A percentile compares a stretch with the other conserved stretches of the same genome.
These are phyloP conservation scores for Microthyrium microscopicum DNA, from an alignment of 2,329 filamentous ascomycete species.

Conservation along the genomic window DNA sequence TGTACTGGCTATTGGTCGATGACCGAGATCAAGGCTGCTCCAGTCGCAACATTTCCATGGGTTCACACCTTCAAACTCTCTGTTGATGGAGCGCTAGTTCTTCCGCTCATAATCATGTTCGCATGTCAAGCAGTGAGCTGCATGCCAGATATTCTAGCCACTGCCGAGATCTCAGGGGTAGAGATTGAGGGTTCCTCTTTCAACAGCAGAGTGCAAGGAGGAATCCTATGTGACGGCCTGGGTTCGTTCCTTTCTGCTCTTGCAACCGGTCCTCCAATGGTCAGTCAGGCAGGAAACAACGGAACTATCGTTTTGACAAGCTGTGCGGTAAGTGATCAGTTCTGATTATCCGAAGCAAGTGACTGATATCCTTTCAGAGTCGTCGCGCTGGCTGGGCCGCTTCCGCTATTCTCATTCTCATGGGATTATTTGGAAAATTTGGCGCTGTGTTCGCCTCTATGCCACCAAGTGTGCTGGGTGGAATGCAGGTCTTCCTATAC, in stretches of 20 bases:
- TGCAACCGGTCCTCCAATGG: slow-evolving; percentile 16
- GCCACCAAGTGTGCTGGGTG: slow-evolving; percentile 25
- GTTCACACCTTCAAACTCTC: slow-evolving; percentile 16
- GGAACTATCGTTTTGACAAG: slow-evolving; percentile 16
- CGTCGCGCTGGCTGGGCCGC: slow-evolving; percentile 16
- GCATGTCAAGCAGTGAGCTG: slow-evolving; percentile 17
- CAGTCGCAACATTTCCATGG: slow-evolving; percentile 14
- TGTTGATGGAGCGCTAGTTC: slow-evolving; percentile 15
- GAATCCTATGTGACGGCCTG: slow-evolving; percentile 15
- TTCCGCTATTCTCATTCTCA: slow-evolving; percentile 14
- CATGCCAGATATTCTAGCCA: slow-evolving; percentile 20
- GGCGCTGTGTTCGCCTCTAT: slow-evolving; percentile 16
- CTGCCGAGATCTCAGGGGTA: slow-evolving; percentile 14
- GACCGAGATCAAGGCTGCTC: slow-evolving; percentile 11
- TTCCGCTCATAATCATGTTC: slow-evolving; percentile 17
- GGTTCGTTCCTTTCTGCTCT: slow-evolving; percentile 16
- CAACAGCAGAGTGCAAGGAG: slow-evolving; percentile 15
- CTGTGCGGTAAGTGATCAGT: slow-evolving; percentile 11
- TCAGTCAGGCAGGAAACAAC: slow-evolving; percentile 16
- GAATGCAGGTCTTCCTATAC: slow-evolving; percentile 25
- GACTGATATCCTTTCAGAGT: not conserved
- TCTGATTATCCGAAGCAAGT: not conserved
- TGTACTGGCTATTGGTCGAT: slow-evolving; percentile 15
- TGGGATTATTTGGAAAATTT: slow-evolving; percentile 16
- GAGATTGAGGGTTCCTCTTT: slow-evolving; percentile 16